phyloP scores from a whole-genome alignment of 768 basidiomycete genomes.

The Russula griseocarnosa region DNA sequence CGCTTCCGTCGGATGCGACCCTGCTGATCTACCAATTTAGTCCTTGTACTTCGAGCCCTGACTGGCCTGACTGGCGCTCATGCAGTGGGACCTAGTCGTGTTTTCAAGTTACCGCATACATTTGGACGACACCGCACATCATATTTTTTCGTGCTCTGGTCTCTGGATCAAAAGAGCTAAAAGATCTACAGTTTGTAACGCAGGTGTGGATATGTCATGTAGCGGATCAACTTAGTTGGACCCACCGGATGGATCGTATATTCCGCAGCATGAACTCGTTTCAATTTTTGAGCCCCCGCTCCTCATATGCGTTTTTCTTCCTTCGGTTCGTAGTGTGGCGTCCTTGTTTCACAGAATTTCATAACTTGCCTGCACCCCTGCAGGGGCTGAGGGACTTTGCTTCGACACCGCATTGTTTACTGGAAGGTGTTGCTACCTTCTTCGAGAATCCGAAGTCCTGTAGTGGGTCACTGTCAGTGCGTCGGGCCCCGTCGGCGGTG shows the following conservation, averaged over 20 bases:
- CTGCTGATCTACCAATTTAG: background rate
- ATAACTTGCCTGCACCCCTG: background rate
- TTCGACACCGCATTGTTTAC: background rate
- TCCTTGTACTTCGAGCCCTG: background rate
- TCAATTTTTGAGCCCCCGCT: background rate
- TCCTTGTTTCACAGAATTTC: constrained; percentile 11
- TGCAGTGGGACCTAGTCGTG: background rate
- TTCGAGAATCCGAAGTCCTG: background rate
- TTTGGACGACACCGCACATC: background rate
- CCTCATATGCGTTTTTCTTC: background rate
- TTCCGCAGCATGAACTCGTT: background rate
- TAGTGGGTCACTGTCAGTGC: background rate
- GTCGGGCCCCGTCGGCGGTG: background rate
- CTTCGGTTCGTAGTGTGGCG: background rate
- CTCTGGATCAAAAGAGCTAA: background rate
- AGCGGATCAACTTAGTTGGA: background rate
- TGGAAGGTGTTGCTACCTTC: background rate
- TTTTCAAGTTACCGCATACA: background rate
- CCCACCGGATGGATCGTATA: background rate
- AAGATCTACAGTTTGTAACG: background rate
- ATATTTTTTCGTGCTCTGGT: background rate
- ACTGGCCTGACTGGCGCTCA: background rate
- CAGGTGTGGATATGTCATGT: background rate
- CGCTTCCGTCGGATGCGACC: background rate
- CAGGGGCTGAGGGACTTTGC: background rate